Percentiles rank a stretch among this genome's conserved stretches.
Conservation (phyloP, 495 filamentous ascomycete species). For the Penicillium manginii region DNA sequence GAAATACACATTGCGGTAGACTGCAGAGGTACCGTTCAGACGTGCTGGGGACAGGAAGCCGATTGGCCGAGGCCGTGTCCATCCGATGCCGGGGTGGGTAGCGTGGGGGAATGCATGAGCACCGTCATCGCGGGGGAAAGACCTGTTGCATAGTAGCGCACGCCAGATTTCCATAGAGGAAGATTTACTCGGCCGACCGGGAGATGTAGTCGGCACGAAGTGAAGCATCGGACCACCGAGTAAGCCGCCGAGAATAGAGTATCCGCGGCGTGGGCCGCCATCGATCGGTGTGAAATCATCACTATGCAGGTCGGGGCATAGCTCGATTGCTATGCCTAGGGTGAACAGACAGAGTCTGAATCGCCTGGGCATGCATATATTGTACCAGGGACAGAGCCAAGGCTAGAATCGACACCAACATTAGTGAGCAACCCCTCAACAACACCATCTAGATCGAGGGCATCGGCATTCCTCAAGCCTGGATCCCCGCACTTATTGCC, state of each 20-base stretch:
- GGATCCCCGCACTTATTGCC: conserved; percentile 23
- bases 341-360: background rate
- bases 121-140: background rate
- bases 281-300: conserved; percentile 1
- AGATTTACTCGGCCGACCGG: background rate
- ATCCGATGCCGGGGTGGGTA: conserved; percentile 3
- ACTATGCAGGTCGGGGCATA: background rate
- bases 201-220: background rate
- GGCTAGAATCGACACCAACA: background rate
- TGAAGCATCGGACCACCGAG: background rate
- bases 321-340: background rate
- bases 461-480: conserved; percentile 14
- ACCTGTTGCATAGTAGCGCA: background rate
- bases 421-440: background rate
- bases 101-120: conserved; percentile 3
- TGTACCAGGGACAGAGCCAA: background rate
- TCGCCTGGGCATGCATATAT: conserved; percentile 1
- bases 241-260: background rate
- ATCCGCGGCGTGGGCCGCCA: background rate
- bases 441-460: conserved; percentile 1
- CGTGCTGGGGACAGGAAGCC: background rate
- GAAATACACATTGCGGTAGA: background rate
- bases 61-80: background rate
- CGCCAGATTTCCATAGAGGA: background rate
- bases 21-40: background rate